Percentiles rank a stretch among this genome's conserved stretches.
phyloP scores from a whole-genome alignment of 352 stramenopile species.

The Pythium periplocum region DNA sequence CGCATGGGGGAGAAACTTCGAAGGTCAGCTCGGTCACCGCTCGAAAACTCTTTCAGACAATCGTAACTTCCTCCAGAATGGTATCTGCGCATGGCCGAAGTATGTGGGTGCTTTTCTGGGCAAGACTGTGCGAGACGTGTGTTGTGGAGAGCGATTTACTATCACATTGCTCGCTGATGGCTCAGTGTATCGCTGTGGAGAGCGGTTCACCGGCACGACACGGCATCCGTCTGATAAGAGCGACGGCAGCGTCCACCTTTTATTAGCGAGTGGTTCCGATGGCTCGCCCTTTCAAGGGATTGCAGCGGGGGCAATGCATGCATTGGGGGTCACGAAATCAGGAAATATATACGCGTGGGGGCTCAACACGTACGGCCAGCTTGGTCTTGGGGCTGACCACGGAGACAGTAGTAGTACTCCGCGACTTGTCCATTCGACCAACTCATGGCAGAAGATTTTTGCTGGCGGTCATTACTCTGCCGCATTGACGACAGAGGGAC shows the following conservation, averaged over 20 bases:
- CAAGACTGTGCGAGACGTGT: conserved; percentile 38
- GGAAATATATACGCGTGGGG: conserved; percentile 72
- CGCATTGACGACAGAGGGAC: conserved; percentile 24
- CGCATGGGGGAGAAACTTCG: conserved; percentile 85
- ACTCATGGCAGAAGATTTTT: conserved; percentile 40
- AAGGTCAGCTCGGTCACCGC: conserved; percentile 80
- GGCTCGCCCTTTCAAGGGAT: conserved; percentile 47
- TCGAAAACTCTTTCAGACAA: conserved; percentile 25
- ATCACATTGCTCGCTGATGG: conserved; percentile 56
- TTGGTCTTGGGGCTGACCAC: conserved; percentile 42
- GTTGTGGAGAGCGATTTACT: conserved; percentile 79
- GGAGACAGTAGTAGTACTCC: conserved; percentile 10
- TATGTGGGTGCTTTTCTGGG: conserved; percentile 56
- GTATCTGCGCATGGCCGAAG: conserved; percentile 73
- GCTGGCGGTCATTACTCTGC: conserved; percentile 63
- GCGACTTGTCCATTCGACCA: background rate
- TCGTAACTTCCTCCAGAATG: conserved; percentile 29
- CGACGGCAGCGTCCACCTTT: conserved; percentile 15
- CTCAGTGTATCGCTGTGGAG: conserved; percentile 73
- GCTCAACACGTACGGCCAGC: conserved; percentile 74
- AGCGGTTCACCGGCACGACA: conserved; percentile 38
- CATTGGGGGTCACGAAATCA: conserved; percentile 46
- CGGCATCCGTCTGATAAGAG: conserved; percentile 11
- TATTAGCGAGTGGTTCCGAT: conserved; percentile 25
- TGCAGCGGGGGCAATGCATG: conserved; percentile 59